phyloP scores from a whole-genome alignment of 2,329 filamentous ascomycete genomes.

The Pezicula radicicola region DNA sequence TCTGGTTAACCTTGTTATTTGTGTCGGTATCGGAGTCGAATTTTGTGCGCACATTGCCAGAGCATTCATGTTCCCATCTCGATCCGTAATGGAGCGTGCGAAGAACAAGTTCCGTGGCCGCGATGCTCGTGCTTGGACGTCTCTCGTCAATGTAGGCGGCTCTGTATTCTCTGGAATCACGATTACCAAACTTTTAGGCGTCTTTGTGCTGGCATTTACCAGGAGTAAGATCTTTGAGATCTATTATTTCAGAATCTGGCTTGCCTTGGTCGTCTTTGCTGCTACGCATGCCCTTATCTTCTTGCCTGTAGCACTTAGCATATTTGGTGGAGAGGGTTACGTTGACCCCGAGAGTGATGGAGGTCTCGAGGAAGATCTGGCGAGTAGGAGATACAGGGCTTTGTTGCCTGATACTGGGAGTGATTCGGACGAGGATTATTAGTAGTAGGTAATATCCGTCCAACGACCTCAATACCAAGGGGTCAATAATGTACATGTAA shows the following conservation, averaged over 20 bases:
- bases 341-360: constrained; percentile 84
- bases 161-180: constrained; percentile 97
- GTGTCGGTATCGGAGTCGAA: constrained; percentile 92
- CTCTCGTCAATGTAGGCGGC: constrained; percentile 89
- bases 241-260: constrained; percentile 97
- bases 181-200: constrained; percentile 89
- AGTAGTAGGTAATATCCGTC: not conserved
- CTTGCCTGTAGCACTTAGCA: constrained; percentile 82
- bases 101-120: constrained; percentile 75
- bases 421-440: constrained; percentile 9
- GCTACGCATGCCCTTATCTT: constrained; percentile 87
- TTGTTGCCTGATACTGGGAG: constrained; percentile 72
- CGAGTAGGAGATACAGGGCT: constrained; percentile 73
- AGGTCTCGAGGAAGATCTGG: constrained; percentile 85
- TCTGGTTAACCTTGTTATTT: constrained; percentile 94
- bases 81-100: constrained; percentile 76
- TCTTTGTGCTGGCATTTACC: constrained; percentile 90
- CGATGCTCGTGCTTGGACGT: constrained; percentile 87
- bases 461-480: too few species aligned
- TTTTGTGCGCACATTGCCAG: constrained; percentile 97
- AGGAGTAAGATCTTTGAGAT: constrained; percentile 98
- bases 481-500: too few species aligned
- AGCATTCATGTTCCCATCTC: constrained; percentile 91
- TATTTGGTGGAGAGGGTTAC: constrained; percentile 84
- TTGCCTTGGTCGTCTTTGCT: constrained; percentile 86